A percentile compares a stretch with the other conserved stretches of the same genome.
phyloP scores from a whole-genome alignment of 148 eudicot genomes.

The Rhododendron ovatum region DNA sequence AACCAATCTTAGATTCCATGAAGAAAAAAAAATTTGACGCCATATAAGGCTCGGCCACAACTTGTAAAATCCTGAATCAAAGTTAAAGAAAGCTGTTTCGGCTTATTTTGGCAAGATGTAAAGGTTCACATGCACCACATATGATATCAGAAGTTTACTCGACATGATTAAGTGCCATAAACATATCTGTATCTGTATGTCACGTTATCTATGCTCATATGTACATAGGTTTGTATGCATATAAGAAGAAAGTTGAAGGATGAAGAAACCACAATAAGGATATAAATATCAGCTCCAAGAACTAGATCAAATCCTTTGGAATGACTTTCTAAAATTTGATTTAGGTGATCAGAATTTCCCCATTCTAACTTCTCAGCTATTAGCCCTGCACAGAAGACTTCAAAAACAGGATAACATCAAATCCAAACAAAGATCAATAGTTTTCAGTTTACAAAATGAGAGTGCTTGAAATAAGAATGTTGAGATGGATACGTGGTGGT shows the following conservation, averaged over 20 bases:
- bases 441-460: neutral
- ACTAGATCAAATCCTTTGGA: conserved; percentile 77
- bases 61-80: neutral
- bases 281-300: conserved; percentile 99
- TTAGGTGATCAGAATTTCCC: conserved; percentile 66
- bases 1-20: neutral
- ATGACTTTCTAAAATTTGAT: conserved; percentile 44
- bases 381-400: conserved; percentile 35
- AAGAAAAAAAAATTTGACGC: neutral
- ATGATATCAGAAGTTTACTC: neutral
- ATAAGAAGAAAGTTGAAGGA: neutral
- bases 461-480: neutral
- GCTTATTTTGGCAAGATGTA: neutral
- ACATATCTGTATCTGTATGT: neutral
- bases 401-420: conserved; percentile 1
- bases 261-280: conserved; percentile 31
- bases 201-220: neutral
- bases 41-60: neutral
- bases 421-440: conserved; percentile 9
- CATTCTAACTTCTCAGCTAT: conserved; percentile 78
- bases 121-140: neutral
- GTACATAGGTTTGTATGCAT: neutral
- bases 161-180: neutral
- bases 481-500: neutral
- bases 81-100: neutral